A percentile compares a stretch with the other conserved stretches of the same genome.
Evolutionary conservation across 2,329 filamentous ascomycete genomes (phyloP).

Genomic region (Chrysosphaeria jannelii): DNA sequence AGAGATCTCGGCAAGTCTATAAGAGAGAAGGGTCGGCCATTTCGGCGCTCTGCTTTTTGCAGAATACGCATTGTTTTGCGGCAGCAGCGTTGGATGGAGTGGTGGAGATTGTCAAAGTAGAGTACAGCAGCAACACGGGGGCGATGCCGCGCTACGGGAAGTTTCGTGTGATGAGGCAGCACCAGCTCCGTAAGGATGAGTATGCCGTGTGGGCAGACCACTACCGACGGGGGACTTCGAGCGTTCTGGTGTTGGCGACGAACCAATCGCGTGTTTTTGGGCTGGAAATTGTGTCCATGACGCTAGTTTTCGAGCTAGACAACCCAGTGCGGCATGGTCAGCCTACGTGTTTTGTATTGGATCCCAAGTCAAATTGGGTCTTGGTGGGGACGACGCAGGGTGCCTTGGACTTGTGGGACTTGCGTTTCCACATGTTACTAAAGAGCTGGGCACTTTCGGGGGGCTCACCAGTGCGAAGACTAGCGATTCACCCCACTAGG

Average conservation of each 20-base stretch:
- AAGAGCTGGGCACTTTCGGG: constrained; percentile 71
- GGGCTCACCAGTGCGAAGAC: constrained; percentile 47
- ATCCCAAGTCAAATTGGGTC: constrained; percentile 68
- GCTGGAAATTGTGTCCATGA: constrained; percentile 69
- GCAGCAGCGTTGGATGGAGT: constrained; percentile 75
- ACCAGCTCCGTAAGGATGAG: constrained; percentile 44
- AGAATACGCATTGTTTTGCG: constrained; percentile 79
- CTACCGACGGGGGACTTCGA: constrained; percentile 53
- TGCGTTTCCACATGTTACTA: constrained; percentile 72
- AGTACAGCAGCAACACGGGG: constrained; percentile 10
- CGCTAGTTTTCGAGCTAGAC: constrained; percentile 44
- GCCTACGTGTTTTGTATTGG: constrained; percentile 72
- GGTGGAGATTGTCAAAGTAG: constrained; percentile 68
- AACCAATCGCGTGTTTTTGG: constrained; percentile 60
- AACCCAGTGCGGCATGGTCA: constrained; percentile 82
- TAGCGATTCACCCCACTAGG: constrained; percentile 50
- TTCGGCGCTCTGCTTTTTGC: constrained; percentile 63
- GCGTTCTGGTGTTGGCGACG: constrained; percentile 63
- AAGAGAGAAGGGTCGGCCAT: constrained; percentile 46
- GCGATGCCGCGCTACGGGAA: constrained; percentile 36
- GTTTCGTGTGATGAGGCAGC: constrained; percentile 44
- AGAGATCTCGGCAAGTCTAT: constrained; percentile 65
- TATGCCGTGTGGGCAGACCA: constrained; percentile 78
- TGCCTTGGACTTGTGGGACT: constrained; percentile 78
- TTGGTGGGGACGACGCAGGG: constrained; percentile 79